Percentiles rank a stretch among this genome's conserved stretches.
These are phyloP conservation scores for Neonectria neomacrospora DNA, from an alignment of 2,329 filamentous ascomycete genomes.

Conservation along the genomic window DNA sequence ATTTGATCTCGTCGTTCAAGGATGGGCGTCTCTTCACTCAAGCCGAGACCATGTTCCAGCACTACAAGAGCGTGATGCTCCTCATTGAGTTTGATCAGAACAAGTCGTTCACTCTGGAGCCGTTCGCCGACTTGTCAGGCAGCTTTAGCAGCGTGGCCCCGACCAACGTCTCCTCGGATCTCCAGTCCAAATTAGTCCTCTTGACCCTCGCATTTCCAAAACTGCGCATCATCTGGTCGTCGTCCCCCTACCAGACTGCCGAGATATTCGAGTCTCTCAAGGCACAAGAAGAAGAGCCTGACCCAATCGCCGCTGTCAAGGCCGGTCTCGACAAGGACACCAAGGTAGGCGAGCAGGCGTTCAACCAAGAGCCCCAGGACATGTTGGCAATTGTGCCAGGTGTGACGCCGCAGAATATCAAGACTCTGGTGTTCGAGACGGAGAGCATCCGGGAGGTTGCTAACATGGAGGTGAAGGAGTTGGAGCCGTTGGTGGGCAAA, in stretches of 20 bases:
- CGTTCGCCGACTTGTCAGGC: conserved; percentile 74
- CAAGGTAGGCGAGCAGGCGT: conserved; percentile 74
- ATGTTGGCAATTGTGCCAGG: conserved; percentile 90
- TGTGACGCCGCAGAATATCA: conserved; percentile 81
- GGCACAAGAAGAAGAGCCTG: conserved; percentile 87
- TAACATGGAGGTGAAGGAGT: conserved; percentile 81
- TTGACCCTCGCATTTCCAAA: conserved; percentile 91
- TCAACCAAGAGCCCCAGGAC: conserved; percentile 88
- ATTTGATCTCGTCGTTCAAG: conserved; percentile 90
- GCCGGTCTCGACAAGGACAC: conserved; percentile 73
- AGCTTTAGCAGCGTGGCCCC: conserved; percentile 72
- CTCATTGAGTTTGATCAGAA: conserved; percentile 98
- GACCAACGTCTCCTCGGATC: conserved; percentile 70
- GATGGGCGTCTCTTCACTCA: conserved; percentile 93
- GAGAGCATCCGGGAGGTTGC: conserved; percentile 84
- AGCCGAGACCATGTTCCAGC: conserved; percentile 91
- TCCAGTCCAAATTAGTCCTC: conserved; percentile 92
- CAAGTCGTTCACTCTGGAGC: conserved; percentile 95
- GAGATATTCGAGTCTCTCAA: conserved; percentile 97
- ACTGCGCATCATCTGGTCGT: conserved; percentile 93
- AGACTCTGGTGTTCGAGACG: conserved; percentile 75
- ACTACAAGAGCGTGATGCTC: conserved; percentile 90
- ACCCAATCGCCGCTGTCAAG: conserved; percentile 86
- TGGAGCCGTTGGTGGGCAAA: conserved; percentile 79
- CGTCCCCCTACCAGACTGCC: conserved; percentile 92